phyloP scores from a whole-genome alignment of 495 filamentous ascomycete species.

The Penicillium daleae region DNA sequence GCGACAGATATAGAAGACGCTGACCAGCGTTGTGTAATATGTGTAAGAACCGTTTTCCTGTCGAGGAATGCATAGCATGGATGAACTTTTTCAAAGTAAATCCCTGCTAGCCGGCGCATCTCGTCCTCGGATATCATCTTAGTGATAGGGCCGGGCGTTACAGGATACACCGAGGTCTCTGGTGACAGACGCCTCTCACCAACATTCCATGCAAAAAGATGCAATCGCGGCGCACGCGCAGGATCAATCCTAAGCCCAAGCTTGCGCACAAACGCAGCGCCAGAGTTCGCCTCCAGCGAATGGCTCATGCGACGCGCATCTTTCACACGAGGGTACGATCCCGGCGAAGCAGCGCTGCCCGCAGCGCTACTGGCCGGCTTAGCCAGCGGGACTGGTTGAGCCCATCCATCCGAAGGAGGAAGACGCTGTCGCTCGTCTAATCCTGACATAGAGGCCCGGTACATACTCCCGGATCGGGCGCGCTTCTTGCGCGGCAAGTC shows the following conservation, averaged over 20 bases:
- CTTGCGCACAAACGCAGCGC: slow-evolving; percentile 57
- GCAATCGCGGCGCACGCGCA: slow-evolving; percentile 52
- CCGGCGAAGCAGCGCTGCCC: slow-evolving; percentile 16
- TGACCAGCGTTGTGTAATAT: slow-evolving; percentile 45
- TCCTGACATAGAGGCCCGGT: slow-evolving; percentile 14
- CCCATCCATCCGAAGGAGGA: slow-evolving; percentile 21
- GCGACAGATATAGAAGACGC: slow-evolving; percentile 13
- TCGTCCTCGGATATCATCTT: slow-evolving; percentile 47
- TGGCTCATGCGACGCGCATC: slow-evolving; percentile 9
- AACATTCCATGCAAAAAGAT: slow-evolving; percentile 61
- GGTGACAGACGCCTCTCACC: slow-evolving; percentile 42
- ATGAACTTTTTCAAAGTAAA: slow-evolving; percentile 57
- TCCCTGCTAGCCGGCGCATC: slow-evolving; percentile 40
- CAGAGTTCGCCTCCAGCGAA: slow-evolving; percentile 56
- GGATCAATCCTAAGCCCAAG: slow-evolving; percentile 57
- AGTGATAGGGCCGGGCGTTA: slow-evolving; percentile 28
- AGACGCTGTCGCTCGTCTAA: slow-evolving; percentile 23
- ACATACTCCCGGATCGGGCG: slow-evolving; percentile 20
- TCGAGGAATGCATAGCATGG: slow-evolving; percentile 56
- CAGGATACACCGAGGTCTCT: slow-evolving; percentile 9
- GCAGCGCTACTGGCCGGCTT: slow-evolving; percentile 4
- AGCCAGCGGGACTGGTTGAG: not conserved
- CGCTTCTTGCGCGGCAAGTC: slow-evolving; percentile 41
- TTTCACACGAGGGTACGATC: slow-evolving; percentile 10
- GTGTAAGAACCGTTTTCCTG: slow-evolving; percentile 33